Base-by-base conservation (phyloP, 176 grass and related monocot genomes). In the Oryza australiensis region DNA sequence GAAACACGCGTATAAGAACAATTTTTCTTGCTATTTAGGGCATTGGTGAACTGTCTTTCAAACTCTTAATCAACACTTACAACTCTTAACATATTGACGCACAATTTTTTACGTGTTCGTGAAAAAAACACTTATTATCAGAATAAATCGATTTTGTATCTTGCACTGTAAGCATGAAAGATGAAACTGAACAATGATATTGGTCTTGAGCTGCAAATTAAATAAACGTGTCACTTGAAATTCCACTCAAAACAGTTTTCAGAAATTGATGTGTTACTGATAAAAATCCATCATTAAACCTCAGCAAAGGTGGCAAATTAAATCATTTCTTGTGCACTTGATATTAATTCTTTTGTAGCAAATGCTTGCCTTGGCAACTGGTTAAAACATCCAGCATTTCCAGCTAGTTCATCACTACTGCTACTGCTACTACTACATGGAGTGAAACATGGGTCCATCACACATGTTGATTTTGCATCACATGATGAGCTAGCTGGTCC, bases 381-480 rank as follows among this genome's bases (percentile, higher is more conserved):
- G 24, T 41, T 64, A 42, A 43, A 23, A 32, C 46, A 18, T 57
- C 74, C 20, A 55, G 35, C 35, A 37, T 37, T 37, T 84, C 75
- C 38, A 70, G 29, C 77, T 63, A 85, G 64, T 74, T 69, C 41
- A 57, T 67, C 57, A 42, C 40, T 22, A 64, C 59, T 10, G 24
- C 28, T 20, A 5, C 18, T 57, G 20, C 41, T 22, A 65, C 62
- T 11, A 32, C 16, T 20, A 5, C 18, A 3, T 57, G 24, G 55
- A 77, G 82, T 85, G 66, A 89, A 81, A 42, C 65, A 81, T 81
- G 78, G 87, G 77, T 72, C 83, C 87, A 85, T 89, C 34, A 7
- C 38, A 72, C 59, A 84, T 71, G 55, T 46, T 64, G 12, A 48
- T 81, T 68, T 35, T 26, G 76, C 77, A 77, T 70, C 73, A 85